phyloP scores from a whole-genome alignment of 2,329 filamentous ascomycete species.

The Botrytis elliptica region DNA sequence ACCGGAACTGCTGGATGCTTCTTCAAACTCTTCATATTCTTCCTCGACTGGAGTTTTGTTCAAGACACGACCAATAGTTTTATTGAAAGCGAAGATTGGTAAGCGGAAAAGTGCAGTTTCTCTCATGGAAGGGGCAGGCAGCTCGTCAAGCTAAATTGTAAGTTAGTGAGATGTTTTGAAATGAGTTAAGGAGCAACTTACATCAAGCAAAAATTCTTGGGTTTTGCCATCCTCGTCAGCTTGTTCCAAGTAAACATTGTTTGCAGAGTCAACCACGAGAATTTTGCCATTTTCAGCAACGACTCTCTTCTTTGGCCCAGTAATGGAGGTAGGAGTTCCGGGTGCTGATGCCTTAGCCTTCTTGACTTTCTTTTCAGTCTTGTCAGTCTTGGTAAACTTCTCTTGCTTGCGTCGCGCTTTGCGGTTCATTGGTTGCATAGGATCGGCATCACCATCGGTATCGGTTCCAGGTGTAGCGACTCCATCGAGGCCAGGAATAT shows the following conservation, averaged over 20 bases:
- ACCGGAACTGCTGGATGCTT: constrained; percentile 53
- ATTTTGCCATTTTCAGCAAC: constrained; percentile 94
- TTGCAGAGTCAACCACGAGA: constrained; percentile 84
- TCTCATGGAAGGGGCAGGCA: constrained; percentile 70
- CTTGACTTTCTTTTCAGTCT: constrained; percentile 57
- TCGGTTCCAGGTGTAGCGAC: constrained; percentile 47
- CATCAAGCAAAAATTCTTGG: constrained; percentile 83
- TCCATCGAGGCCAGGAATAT: constrained; percentile 65
- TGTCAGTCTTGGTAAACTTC: constrained; percentile 72
- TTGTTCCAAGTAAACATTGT: constrained; percentile 94
- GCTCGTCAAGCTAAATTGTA: constrained; percentile 66
- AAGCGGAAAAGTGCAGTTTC: constrained; percentile 82
- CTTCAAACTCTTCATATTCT: constrained; percentile 42
- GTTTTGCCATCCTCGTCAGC: constrained; percentile 81
- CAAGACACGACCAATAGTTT: constrained; percentile 53
- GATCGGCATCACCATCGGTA: constrained; percentile 48
- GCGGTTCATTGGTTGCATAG: constrained; percentile 66
- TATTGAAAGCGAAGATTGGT: constrained; percentile 69
- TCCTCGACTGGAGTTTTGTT: constrained; percentile 40
- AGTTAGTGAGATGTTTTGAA: constrained; percentile 6
- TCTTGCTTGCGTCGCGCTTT: constrained; percentile 87
- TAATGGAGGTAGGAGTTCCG: constrained; percentile 48
- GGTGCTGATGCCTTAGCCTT: constrained; percentile 45
- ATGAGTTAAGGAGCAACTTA: constrained; percentile 50
- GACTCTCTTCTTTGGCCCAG: constrained; percentile 80